These are phyloP conservation scores for Dendrobium chrysotoxum DNA, from an alignment of 106 monocot genomes.

Conservation along the genomic window DNA sequence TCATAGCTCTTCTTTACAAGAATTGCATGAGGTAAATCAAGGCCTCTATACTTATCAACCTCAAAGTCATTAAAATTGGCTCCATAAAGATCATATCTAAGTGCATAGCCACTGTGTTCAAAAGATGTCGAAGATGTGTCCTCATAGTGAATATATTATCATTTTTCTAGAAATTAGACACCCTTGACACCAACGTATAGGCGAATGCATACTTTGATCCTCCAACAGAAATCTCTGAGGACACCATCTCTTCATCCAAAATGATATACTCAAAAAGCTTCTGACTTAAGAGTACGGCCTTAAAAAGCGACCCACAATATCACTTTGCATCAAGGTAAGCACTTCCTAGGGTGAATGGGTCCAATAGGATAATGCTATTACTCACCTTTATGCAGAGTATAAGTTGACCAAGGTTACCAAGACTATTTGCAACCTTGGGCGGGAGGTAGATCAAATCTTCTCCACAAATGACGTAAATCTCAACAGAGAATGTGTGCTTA, in stretches of 20 bases:
- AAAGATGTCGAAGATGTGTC: conserved; percentile 70
- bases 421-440: conserved; percentile 9
- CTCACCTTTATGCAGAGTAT: conserved; percentile 36
- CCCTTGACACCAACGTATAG: conserved; percentile 54
- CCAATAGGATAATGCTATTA: conserved; percentile 28
- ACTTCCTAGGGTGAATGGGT: conserved; percentile 35
- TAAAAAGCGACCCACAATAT: conserved; percentile 50
- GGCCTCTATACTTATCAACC: conserved; percentile 55
- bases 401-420: conserved; percentile 30
- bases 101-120: conserved; percentile 65
- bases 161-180: conserved; percentile 66
- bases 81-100: conserved; percentile 75
- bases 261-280: conserved; percentile 58
- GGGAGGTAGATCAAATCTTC: conserved; percentile 42
- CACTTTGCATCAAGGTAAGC: conserved; percentile 38
- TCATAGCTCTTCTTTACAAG: too few relatives aligned
- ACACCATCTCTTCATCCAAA: conserved; percentile 34
- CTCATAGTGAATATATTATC: conserved; percentile 50
- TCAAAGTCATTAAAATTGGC: conserved; percentile 70
- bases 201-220: conserved; percentile 55
- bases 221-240: conserved; percentile 28
- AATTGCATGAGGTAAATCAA: too few relatives aligned
- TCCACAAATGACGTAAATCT: conserved; percentile 33
- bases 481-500: conserved; percentile 49
- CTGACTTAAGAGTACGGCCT: conserved; percentile 31